phyloP scores from a whole-genome alignment of 345 rosid genomes.

The Cardiospermum halicacabum region DNA sequence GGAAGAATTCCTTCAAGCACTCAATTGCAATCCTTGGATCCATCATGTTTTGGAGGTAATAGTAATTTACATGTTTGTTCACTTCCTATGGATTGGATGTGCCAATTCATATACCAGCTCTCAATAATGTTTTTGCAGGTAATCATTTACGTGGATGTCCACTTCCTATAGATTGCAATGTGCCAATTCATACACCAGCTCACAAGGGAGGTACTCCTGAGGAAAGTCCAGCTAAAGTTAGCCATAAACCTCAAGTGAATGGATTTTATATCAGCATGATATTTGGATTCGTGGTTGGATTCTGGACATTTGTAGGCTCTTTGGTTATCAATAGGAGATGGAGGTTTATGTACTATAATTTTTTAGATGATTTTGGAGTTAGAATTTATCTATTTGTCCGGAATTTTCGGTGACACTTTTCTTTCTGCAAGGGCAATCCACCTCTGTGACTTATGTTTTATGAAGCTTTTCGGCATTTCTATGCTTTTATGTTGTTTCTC shows the following conservation, averaged over 20 bases:
- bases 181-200: neutral
- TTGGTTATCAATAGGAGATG: neutral
- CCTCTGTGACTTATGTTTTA: too few relatives aligned
- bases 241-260: too few relatives aligned
- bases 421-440: too few relatives aligned
- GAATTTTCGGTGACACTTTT: too few relatives aligned
- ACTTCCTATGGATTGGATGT: neutral
- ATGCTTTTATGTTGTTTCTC: too few relatives aligned
- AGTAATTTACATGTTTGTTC: neutral
- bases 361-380: too few relatives aligned
- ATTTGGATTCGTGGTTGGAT: neutral
- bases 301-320: neutral
- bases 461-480: too few relatives aligned
- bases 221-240: neutral
- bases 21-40: too few relatives aligned
- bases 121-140: too few relatives aligned
- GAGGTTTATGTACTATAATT: neutral
- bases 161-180: neutral
- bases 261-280: neutral
- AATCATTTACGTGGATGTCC: slow-evolving; percentile 2
- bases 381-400: too few relatives aligned
- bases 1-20: neutral
- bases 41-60: neutral
- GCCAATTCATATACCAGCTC: neutral
- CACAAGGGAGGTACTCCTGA: neutral